phyloP scores from a whole-genome alignment of 192 early-diverging fungal species.

The Haplosporangium gracile region DNA sequence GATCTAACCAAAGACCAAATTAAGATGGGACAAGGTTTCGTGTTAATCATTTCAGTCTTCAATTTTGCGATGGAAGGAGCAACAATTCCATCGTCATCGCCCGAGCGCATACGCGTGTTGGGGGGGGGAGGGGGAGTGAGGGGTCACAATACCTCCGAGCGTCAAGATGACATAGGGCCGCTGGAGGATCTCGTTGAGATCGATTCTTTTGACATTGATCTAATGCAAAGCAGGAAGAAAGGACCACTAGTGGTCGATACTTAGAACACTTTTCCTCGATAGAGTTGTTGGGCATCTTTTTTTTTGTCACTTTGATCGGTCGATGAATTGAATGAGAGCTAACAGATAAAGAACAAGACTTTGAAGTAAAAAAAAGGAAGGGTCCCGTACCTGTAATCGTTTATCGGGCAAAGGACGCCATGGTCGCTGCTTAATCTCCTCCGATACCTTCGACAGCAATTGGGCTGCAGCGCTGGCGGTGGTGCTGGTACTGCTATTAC shows the following conservation, averaged over 20 bases:
- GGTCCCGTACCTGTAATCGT: slow-evolving; percentile 38
- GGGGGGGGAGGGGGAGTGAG: neutral
- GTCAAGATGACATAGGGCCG: slow-evolving; percentile 74
- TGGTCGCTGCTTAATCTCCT: slow-evolving; percentile 49
- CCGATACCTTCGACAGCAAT: slow-evolving; percentile 35
- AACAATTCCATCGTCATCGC: neutral
- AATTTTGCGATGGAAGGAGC: neutral
- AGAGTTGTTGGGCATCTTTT: neutral
- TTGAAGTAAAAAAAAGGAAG: neutral
- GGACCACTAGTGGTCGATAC: neutral
- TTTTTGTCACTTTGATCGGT: slow-evolving; percentile 49
- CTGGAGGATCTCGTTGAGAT: slow-evolving; percentile 69
- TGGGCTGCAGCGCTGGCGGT: slow-evolving; percentile 23
- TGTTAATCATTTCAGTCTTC: neutral
- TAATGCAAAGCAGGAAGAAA: slow-evolving; percentile 24
- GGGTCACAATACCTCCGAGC: slow-evolving; percentile 63
- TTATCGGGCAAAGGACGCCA: slow-evolving; percentile 54
- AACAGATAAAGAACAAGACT: neutral
- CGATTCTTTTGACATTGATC: slow-evolving; percentile 70
- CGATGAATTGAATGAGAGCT: neutral
- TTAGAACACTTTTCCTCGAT: neutral
- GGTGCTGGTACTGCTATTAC: too few species aligned
- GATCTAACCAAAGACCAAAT: slow-evolving; percentile 57
- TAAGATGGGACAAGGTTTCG: neutral
- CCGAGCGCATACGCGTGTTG: neutral